Evolutionary conservation across 768 basidiomycete species (phyloP).

Genomic region (Sistotremastrum niveocremeum): DNA sequence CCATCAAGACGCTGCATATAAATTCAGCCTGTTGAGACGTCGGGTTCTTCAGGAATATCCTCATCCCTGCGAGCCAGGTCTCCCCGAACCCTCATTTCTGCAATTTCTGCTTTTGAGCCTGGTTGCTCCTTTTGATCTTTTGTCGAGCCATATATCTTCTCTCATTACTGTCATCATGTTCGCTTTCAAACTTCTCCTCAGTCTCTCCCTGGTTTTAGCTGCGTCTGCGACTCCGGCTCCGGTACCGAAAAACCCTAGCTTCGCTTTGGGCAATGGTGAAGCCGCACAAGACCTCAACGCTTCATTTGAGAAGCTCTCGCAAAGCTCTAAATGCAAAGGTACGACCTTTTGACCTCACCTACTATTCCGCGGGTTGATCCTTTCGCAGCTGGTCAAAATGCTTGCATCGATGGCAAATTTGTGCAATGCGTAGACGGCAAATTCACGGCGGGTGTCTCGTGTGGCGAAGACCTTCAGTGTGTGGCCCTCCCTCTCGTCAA

Average conservation of each 20-base stretch:
- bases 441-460: too few species aligned
- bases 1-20: too few species aligned
- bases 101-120: too few species aligned
- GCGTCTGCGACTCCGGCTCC: conserved; percentile 4
- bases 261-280: conserved; percentile 9
- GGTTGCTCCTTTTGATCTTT: too few species aligned
- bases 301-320: conserved; percentile 8
- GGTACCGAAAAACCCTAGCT: not conserved
- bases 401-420: not conserved
- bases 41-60: too few species aligned
- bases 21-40: too few species aligned
- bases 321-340: conserved; percentile 17
- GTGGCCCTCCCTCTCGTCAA: conserved; percentile 38
- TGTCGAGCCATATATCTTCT: not conserved
- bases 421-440: too few species aligned
- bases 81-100: too few species aligned
- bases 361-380: too few species aligned
- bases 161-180: conserved; percentile 7
- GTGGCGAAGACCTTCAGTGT: conserved; percentile 6
- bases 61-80: too few species aligned
- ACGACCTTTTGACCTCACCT: too few species aligned
- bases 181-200: not conserved
- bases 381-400: conserved; percentile 15
- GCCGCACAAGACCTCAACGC: conserved; percentile 14
- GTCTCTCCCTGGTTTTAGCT: conserved; percentile 6